phyloP scores from a whole-genome alignment of 345 rosid species.

The Eutrema japonicum region DNA sequence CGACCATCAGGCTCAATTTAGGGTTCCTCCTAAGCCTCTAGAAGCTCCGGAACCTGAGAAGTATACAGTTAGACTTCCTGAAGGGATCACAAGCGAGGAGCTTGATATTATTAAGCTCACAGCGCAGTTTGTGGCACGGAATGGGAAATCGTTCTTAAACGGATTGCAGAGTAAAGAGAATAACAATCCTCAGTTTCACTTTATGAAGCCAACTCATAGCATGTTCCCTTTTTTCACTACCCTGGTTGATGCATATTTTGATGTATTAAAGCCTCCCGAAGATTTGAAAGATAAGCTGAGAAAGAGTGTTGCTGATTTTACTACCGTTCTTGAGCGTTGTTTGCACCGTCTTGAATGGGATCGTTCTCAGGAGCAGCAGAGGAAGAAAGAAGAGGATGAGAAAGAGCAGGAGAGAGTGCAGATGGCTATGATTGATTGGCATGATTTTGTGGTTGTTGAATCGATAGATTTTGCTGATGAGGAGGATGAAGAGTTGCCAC shows the following conservation, averaged over 20 bases:
- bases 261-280: conserved; percentile 79
- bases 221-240: conserved; percentile 77
- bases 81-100: conserved; percentile 80
- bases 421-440: conserved; percentile 97
- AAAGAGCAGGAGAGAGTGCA: conserved; percentile 83
- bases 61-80: conserved; percentile 78
- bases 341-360: conserved; percentile 91
- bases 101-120: conserved; percentile 85
- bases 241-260: conserved; percentile 80
- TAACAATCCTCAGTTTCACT: conserved; percentile 78
- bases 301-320: conserved; percentile 65
- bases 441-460: conserved; percentile 88
- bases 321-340: conserved; percentile 78
- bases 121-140: conserved; percentile 84
- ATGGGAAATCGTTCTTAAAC: conserved; percentile 72
- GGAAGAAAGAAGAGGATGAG: conserved; percentile 87
- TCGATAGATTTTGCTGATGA: conserved; percentile 87
- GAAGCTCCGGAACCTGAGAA: conserved; percentile 80
- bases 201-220: conserved; percentile 89
- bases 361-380: conserved; percentile 77
- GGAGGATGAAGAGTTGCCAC: conserved; percentile 83
- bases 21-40: conserved; percentile 62
- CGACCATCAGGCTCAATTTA: conserved; percentile 71
- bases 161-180: conserved; percentile 76
- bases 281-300: conserved; percentile 68